Evolutionary conservation across 164 flowering plant species (phyloP).

Genomic region (Saururus chinensis): DNA sequence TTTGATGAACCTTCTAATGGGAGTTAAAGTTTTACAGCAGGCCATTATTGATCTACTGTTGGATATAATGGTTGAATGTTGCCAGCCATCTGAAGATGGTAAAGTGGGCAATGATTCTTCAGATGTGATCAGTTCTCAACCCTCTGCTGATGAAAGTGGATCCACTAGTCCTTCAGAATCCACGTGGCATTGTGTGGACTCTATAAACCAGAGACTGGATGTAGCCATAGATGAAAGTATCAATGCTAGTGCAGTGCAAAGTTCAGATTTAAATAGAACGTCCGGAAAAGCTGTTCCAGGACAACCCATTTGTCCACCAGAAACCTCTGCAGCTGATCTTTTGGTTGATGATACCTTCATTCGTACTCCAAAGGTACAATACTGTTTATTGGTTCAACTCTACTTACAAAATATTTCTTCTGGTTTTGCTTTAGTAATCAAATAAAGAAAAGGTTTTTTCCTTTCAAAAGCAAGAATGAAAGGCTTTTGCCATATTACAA

Average conservation of each 20-base stretch:
- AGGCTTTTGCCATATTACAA: too few relatives aligned
- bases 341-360: conserved; percentile 37
- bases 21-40: conserved; percentile 95
- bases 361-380: conserved; percentile 59
- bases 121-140: conserved; percentile 35
- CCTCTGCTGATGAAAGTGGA: conserved; percentile 37
- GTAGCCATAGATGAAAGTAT: conserved; percentile 17
- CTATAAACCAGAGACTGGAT: conserved; percentile 28
- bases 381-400: background rate
- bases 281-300: conserved; percentile 44
- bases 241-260: conserved; percentile 60
- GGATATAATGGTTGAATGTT: conserved; percentile 98
- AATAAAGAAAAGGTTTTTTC: too few relatives aligned
- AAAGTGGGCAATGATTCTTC: conserved; percentile 42
- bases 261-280: conserved; percentile 42
- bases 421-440: too few relatives aligned
- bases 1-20: conserved; percentile 96
- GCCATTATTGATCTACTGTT: conserved; percentile 91
- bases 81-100: conserved; percentile 92
- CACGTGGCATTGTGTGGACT: conserved; percentile 61
- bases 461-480: too few relatives aligned
- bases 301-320: conserved; percentile 57
- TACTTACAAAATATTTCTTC: too few relatives aligned
- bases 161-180: conserved; percentile 42
- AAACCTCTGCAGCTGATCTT: conserved; percentile 54